A percentile compares a stretch with the other conserved stretches of the same genome.
phyloP scores from a whole-genome alignment of 2,329 filamentous ascomycete species.

The Didymella arachidicola region DNA sequence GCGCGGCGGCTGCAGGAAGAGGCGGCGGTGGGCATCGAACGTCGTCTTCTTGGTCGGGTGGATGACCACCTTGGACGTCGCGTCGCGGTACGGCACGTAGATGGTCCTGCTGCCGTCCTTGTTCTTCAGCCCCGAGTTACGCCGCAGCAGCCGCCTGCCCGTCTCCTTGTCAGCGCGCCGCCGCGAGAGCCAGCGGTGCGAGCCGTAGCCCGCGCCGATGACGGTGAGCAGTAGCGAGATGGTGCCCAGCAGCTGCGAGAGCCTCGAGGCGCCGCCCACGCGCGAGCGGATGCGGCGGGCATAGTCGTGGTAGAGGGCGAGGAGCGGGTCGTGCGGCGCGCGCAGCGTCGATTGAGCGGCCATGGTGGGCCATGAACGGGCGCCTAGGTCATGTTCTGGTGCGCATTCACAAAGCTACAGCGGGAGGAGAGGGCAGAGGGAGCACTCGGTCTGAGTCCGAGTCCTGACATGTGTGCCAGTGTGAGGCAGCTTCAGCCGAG shows the following conservation, averaged over 20 bases:
- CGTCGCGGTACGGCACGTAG: slow-evolving; percentile 89
- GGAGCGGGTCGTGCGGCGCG: slow-evolving; percentile 55
- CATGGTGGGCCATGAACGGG: slow-evolving; percentile 63
- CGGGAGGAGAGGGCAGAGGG: not conserved
- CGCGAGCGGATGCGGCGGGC: slow-evolving; percentile 57
- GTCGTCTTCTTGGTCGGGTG: slow-evolving; percentile 89
- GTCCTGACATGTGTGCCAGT: slow-evolving; percentile 31
- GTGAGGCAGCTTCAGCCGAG: slow-evolving; percentile 31
- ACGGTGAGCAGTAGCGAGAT: slow-evolving; percentile 80
- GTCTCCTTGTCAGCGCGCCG: slow-evolving; percentile 80
- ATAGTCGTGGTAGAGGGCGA: slow-evolving; percentile 58
- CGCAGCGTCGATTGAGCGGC: slow-evolving; percentile 84
- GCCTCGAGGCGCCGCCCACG: slow-evolving; percentile 71
- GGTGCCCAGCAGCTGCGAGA: slow-evolving; percentile 76
- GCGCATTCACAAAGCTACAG: not conserved
- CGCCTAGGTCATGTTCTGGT: slow-evolving; percentile 34
- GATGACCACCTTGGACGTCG: slow-evolving; percentile 90
- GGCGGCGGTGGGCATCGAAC: slow-evolving; percentile 91
- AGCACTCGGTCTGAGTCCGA: not conserved
- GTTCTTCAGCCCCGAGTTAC: slow-evolving; percentile 90
- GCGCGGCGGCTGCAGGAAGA: slow-evolving; percentile 90
- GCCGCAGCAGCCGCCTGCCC: slow-evolving; percentile 80
- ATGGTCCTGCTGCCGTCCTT: slow-evolving; percentile 96
- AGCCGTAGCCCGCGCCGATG: slow-evolving; percentile 78
- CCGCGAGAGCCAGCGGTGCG: slow-evolving; percentile 77